phyloP scores from a whole-genome alignment of 2,329 filamentous ascomycete species.

The Talaromyces sp. region DNA sequence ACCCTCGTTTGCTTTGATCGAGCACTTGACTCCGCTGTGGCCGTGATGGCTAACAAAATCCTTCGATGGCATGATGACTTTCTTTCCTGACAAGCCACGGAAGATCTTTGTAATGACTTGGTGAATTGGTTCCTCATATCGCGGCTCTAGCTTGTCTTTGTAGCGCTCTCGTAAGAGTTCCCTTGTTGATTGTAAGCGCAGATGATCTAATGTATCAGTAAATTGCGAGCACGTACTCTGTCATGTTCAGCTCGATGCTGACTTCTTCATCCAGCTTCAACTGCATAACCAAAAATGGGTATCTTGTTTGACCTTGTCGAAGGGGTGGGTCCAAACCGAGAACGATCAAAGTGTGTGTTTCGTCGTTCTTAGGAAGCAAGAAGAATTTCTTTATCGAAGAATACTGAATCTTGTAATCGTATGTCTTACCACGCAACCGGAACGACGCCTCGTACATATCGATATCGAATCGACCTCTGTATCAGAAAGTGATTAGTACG shows the following conservation, averaged over 20 bases:
- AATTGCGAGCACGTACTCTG: conserved; percentile 53
- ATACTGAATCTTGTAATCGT: conserved; percentile 99
- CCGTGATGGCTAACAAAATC: conserved; percentile 89
- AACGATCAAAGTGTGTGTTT: conserved; percentile 90
- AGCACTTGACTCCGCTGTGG: conserved; percentile 95
- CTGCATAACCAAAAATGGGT: conserved; percentile 98
- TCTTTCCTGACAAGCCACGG: conserved; percentile 89
- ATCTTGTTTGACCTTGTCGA: conserved; percentile 93
- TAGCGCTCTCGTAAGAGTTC: conserved; percentile 81
- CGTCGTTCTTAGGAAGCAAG: conserved; percentile 96
- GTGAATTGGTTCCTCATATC: conserved; percentile 91
- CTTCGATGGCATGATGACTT: conserved; percentile 87
- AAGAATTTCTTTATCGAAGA: conserved; percentile 98
- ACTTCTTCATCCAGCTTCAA: conserved; percentile 98
- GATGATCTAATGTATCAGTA: not conserved
- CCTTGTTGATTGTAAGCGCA: conserved; percentile 26
- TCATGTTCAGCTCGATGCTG: conserved; percentile 92
- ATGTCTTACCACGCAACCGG: conserved; percentile 94
- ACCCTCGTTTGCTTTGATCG: conserved; percentile 99
- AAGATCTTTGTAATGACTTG: conserved; percentile 95
- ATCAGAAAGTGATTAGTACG: conserved; percentile 19
- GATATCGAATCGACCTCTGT: conserved; percentile 96
- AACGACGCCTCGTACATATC: conserved; percentile 99
- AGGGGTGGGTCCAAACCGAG: conserved; percentile 92
- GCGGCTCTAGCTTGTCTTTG: conserved; percentile 79